Evolutionary conservation across 805 yeast species (phyloP).

Genomic region (Lachancea nothofagi): DNA sequence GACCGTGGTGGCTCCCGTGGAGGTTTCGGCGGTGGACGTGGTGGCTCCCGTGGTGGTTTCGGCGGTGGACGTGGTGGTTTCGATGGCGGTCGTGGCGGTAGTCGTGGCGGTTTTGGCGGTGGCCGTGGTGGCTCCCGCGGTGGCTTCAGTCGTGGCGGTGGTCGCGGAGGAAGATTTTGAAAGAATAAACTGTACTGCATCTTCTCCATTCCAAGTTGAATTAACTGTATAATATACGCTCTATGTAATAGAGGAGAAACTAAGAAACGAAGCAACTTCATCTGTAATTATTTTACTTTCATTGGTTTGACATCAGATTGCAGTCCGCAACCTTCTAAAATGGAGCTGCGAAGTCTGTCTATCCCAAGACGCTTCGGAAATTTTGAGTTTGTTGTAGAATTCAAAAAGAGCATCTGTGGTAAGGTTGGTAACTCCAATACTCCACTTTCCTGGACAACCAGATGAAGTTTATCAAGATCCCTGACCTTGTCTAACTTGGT

Average conservation of each 20-base stretch:
- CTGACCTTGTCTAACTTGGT: conserved; percentile 67
- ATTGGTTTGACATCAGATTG: conserved; percentile 22
- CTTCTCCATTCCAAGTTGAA: conserved; percentile 4
- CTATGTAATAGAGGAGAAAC: conserved; percentile 9
- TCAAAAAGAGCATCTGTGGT: conserved; percentile 44
- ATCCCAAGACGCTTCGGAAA: conserved; percentile 45
- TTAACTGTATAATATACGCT: conserved; percentile 10
- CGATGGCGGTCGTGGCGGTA: conserved; percentile 28
- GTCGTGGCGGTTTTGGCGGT: conserved; percentile 21
- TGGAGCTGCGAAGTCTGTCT: conserved; percentile 44
- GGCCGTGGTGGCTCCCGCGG: conserved; percentile 27
- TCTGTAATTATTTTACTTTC: conserved; percentile 1
- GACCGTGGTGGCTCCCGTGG: conserved; percentile 37
- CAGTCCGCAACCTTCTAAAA: conserved; percentile 50
- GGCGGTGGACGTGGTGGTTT: conserved; percentile 34
- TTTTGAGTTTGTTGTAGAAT: conserved; percentile 38
- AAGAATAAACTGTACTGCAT: conserved; percentile 2
- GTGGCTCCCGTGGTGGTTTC: conserved; percentile 37
- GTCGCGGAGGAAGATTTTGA: conserved; percentile 22
- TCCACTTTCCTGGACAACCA: conserved; percentile 35
- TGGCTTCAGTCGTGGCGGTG: conserved; percentile 17
- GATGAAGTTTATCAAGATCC: conserved; percentile 35
- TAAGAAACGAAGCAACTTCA: neutral
- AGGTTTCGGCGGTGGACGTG: conserved; percentile 30
- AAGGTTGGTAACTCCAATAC: conserved; percentile 39